A percentile compares a stretch with the other conserved stretches of the same genome.
phyloP scores from a whole-genome alignment of 768 basidiomycete genomes.

The Strobilomyces echinocephalus region DNA sequence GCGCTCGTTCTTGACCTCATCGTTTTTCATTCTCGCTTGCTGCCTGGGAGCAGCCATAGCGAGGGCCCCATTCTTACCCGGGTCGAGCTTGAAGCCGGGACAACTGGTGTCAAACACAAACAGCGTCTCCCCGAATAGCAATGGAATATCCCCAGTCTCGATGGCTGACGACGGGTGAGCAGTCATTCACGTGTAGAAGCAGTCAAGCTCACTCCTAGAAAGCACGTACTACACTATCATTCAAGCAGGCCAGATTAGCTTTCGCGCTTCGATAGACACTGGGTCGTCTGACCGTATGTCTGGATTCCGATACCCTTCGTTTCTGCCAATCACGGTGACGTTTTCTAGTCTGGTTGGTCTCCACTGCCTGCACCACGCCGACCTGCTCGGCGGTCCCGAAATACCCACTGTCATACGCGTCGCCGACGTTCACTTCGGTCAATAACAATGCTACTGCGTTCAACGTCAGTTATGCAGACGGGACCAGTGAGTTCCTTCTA shows the following conservation, averaged over 20 bases:
- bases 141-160: conserved; percentile 42
- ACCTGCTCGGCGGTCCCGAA: conserved; percentile 56
- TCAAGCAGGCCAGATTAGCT: conserved; percentile 54
- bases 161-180: conserved; percentile 45
- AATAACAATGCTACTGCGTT: conserved; percentile 61
- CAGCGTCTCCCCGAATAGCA: conserved; percentile 23
- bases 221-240: conserved; percentile 70
- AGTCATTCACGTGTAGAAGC: conserved; percentile 32
- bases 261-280: conserved; percentile 71
- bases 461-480: conserved; percentile 59
- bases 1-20: conserved; percentile 9
- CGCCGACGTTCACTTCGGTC: conserved; percentile 58
- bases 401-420: conserved; percentile 65
- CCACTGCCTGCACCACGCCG: conserved; percentile 54
- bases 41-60: conserved; percentile 9
- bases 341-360: conserved; percentile 63
- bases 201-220: conserved; percentile 7
- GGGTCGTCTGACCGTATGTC: conserved; percentile 43
- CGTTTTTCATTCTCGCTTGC: conserved; percentile 7
- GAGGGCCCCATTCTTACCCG: conserved; percentile 4
- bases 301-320: not conserved
- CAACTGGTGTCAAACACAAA: conserved; percentile 10
- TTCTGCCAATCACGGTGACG: not conserved
- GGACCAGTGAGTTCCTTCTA: conserved; percentile 43
- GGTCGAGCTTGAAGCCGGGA: conserved; percentile 11